Percentiles rank a stretch among this genome's conserved stretches.
phyloP scores from a whole-genome alignment of 768 basidiomycete genomes.

The Agaricus blazei region DNA sequence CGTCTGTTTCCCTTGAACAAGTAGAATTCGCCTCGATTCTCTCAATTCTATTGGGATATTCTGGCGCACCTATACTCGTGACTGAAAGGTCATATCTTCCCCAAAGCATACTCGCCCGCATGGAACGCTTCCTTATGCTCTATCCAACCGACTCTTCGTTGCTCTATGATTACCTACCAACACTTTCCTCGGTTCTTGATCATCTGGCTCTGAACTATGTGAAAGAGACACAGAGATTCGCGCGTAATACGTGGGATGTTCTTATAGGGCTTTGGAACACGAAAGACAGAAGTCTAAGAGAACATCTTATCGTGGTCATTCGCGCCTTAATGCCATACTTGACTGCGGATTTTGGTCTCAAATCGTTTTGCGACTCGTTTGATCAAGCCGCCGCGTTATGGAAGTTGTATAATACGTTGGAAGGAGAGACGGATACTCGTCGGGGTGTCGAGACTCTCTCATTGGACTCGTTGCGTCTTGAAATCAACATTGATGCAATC shows the following conservation, averaged over 20 bases:
- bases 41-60: conserved; percentile 51
- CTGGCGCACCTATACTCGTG: conserved; percentile 53
- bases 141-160: conserved; percentile 76
- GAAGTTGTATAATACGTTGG: conserved; percentile 51
- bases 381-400: conserved; percentile 44
- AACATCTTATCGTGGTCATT: conserved; percentile 71
- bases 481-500: conserved; percentile 25
- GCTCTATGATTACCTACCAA: conserved; percentile 67
- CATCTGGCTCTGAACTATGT: conserved; percentile 77
- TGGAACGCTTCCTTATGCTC: conserved; percentile 51
- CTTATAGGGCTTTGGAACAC: conserved; percentile 74
- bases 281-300: conserved; percentile 73
- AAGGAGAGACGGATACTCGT: conserved; percentile 57
- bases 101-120: conserved; percentile 46
- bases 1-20: conserved; percentile 49
- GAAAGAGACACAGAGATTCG: conserved; percentile 53
- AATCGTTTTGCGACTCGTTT: conserved; percentile 20
- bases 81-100: conserved; percentile 30
- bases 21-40: conserved; percentile 69
- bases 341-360: conserved; percentile 26
- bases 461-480: conserved; percentile 60
- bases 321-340: conserved; percentile 71
- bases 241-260: conserved; percentile 53
- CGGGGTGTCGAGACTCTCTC: conserved; percentile 64
- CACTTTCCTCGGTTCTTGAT: conserved; percentile 63